These are phyloP conservation scores for Salix viminalis DNA, from an alignment of 345 rosid genomes.

Conservation along the genomic window DNA sequence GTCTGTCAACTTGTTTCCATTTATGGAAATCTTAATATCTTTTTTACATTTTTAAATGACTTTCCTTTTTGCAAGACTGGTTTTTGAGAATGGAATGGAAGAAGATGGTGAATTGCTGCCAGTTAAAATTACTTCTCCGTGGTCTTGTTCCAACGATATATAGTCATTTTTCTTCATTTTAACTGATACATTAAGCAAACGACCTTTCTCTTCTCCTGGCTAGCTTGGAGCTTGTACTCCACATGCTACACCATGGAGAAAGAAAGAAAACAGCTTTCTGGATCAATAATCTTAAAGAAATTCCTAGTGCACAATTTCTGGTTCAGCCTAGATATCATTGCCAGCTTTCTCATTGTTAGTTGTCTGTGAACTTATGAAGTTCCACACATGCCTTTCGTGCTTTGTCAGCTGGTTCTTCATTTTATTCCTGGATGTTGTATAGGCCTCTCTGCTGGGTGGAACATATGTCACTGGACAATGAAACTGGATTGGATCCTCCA, in stretches of 20 bases:
- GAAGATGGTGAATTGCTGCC: background rate
- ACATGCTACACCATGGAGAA: background rate
- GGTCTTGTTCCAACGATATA: background rate
- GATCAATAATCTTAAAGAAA: background rate
- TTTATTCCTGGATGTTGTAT: constrained; percentile 16
- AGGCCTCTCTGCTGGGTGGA: constrained; percentile 97
- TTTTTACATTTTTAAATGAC: background rate
- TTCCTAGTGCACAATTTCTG: background rate
- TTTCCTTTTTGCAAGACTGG: background rate
- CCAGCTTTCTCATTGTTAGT: background rate
- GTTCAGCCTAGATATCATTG: background rate
- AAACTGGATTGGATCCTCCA: constrained; percentile 86
- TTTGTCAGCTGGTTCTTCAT: constrained; percentile 4
- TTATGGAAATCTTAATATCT: background rate
- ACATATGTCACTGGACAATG: constrained; percentile 93
- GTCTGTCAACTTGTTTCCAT: background rate
- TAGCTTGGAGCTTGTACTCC: background rate
- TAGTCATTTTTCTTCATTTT: background rate
- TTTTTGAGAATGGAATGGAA: background rate
- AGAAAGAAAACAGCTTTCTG: background rate
- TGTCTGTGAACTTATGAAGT: constrained; percentile 3
- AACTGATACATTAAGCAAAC: background rate
- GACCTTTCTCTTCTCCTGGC: background rate
- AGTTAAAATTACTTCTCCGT: background rate
- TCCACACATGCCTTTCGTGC: background rate